Base-by-base conservation (phyloP, 768 basidiomycete species). In the Amylocystis lapponica region DNA sequence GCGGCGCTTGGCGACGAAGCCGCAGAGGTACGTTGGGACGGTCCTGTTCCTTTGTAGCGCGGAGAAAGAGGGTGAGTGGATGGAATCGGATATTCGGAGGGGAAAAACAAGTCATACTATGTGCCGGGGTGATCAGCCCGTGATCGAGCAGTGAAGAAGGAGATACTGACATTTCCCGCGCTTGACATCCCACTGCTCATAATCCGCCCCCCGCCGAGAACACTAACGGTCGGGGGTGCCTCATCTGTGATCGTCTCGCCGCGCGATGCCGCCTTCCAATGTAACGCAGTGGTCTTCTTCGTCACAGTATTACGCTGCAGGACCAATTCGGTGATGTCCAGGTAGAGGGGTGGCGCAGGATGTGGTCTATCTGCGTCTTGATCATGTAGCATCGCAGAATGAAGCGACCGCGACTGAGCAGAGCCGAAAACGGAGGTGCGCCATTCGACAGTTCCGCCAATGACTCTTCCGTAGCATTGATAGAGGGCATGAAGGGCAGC, bases 361-460 rank as follows among this genome's bases (percentile, higher is more conserved):
- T n/a, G 19, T 17, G 14, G 6, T 13, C 5, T 17, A 33, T 33
- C 13, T 33, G 31, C 31, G 14, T 14, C 13, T 14, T 33, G 5
- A 33, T 33, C 14, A 14, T 6, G 19, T 14, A n/a, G 13, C 31
- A 33, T 14, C 31, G 31, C 31, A 14, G 19, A 14, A 74, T 48
- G 55, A 81, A 78, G 14, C 76, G 69, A 20, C 59, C 51, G n/a
- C 52, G 62, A 2, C 74, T 68, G 20, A 81, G 63, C 8, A 81
- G 56, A 4, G 64, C 51, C 2, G 46, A 50, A 39, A 70, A 68
- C 3, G 65, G 47, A 1, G 79, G 78, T 20, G 72, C 51, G 2
- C 55, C 51, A 46, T 62, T 59, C 71, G 44, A 61, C 60, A 4
- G 70, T 70, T 26, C 12, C 52, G 16, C 45, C 35, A 7, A 19